A percentile compares a stretch with the other conserved stretches of the same genome.
Conservation (phyloP, 2,329 filamentous ascomycete species). For the Raffaelea albimanens region DNA sequence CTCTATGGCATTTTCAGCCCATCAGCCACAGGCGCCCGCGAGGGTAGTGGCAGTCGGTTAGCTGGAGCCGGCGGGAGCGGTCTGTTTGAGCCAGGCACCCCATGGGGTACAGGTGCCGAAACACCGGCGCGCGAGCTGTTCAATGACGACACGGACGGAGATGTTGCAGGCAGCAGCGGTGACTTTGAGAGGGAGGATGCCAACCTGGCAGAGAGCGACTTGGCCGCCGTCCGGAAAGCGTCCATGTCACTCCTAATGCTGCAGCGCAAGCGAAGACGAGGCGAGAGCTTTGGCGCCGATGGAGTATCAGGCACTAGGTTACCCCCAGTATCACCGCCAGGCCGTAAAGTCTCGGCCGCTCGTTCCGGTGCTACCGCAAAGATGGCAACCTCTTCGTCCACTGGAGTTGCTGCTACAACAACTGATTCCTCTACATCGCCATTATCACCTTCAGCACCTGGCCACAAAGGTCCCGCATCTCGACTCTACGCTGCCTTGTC, state of each 20-base stretch:
- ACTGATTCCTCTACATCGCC: constrained; percentile 14
- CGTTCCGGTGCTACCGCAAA: constrained; percentile 28
- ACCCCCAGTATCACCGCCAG: neutral
- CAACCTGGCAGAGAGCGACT: neutral
- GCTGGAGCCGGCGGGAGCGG: constrained; percentile 2
- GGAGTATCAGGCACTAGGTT: constrained; percentile 1
- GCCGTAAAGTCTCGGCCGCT: constrained; percentile 2
- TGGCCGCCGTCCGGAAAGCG: constrained; percentile 11
- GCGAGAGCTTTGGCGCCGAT: constrained; percentile 1
- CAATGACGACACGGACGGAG: neutral
- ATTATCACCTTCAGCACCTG: too few species aligned
- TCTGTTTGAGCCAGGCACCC: constrained; percentile 48
- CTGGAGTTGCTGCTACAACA: constrained; percentile 11
- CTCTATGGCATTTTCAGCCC: constrained; percentile 85
- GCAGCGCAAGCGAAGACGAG: constrained; percentile 6
- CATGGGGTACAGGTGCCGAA: constrained; percentile 70
- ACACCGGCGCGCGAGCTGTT: constrained; percentile 39
- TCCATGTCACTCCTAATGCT: constrained; percentile 12
- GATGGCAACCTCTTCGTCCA: constrained; percentile 11
- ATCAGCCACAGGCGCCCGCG: constrained; percentile 26
- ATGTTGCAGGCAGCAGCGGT: neutral
- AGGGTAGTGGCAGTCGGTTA: constrained; percentile 23
- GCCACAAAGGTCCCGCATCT: constrained; percentile 10
- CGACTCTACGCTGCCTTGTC: constrained; percentile 32
- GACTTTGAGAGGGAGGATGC: neutral